Conservation (phyloP, 371 early-diverging fungal genomes). For the Syncephalastrum contaminatum region DNA sequence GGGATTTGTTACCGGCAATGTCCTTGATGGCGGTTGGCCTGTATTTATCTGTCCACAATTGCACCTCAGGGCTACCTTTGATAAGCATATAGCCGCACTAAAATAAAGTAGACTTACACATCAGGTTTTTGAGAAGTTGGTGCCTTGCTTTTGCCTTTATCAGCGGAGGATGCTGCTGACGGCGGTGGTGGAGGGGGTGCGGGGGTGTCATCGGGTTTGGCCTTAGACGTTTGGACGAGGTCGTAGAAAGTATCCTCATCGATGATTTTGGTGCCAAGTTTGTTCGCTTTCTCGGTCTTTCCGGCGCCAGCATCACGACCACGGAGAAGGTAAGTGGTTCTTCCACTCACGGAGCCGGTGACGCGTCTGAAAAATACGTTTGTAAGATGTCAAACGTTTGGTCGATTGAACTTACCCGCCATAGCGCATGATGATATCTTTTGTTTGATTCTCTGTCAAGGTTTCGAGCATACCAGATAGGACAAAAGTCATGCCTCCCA, state of each 20-base stretch:
- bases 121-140: slow-evolving; percentile 15
- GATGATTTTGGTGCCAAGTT: slow-evolving; percentile 69
- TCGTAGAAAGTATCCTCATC: slow-evolving; percentile 91
- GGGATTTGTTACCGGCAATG: slow-evolving; percentile 89
- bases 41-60: slow-evolving; percentile 98
- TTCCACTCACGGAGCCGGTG: slow-evolving; percentile 82
- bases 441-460: slow-evolving; percentile 72
- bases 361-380: slow-evolving; percentile 59
- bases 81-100: not conserved
- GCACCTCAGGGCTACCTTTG: slow-evolving; percentile 16
- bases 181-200: not conserved
- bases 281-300: slow-evolving; percentile 87
- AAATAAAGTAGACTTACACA: too few species aligned
- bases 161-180: slow-evolving; percentile 8
- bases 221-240: slow-evolving; percentile 64
- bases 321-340: slow-evolving; percentile 89
- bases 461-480: slow-evolving; percentile 88
- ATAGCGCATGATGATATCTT: slow-evolving; percentile 86
- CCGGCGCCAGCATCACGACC: slow-evolving; percentile 94
- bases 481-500: slow-evolving; percentile 87
- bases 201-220: slow-evolving; percentile 24
- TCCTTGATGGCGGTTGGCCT: slow-evolving; percentile 83
- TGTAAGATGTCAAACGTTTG: slow-evolving; percentile 2
- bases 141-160: slow-evolving; percentile 8
- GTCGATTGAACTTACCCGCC: slow-evolving; percentile 65